phyloP scores from a whole-genome alignment of 768 basidiomycete genomes.

The Cyclocybe aegerita region DNA sequence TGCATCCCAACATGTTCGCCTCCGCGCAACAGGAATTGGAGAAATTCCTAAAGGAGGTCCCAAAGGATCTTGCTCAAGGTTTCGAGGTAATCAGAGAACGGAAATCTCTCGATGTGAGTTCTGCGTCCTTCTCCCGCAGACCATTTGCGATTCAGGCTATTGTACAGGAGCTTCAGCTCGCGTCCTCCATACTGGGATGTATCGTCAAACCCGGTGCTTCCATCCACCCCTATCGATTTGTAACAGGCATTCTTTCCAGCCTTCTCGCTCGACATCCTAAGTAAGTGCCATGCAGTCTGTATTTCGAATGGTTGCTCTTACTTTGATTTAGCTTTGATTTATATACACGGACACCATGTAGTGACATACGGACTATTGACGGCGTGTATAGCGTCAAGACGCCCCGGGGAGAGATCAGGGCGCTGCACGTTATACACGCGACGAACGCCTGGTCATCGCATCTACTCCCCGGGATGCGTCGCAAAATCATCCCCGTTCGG shows the following conservation, averaged over 20 bases:
- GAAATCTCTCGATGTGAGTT: conserved; percentile 28
- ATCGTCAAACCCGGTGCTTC: conserved; percentile 58
- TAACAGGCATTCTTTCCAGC: conserved; percentile 56
- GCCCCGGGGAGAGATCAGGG: conserved; percentile 52
- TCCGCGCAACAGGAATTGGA: conserved; percentile 43
- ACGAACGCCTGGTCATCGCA: conserved; percentile 84
- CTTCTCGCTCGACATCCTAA: conserved; percentile 47
- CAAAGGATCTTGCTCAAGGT: conserved; percentile 37
- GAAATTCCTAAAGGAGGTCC: conserved; percentile 49
- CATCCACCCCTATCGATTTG: conserved; percentile 68
- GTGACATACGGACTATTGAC: conserved; percentile 35
- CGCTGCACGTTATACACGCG: conserved; percentile 74
- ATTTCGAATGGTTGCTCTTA: conserved; percentile 1
- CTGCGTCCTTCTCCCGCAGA: background rate
- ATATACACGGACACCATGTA: conserved; percentile 63
- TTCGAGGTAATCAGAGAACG: conserved; percentile 32
- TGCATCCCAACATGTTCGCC: conserved; percentile 37
- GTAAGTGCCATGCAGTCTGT: conserved; percentile 29
- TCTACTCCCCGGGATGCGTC: conserved; percentile 60
- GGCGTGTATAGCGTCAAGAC: conserved; percentile 57
- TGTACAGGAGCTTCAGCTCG: conserved; percentile 49
- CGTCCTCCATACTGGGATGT: conserved; percentile 44
- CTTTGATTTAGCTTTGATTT: conserved; percentile 50
- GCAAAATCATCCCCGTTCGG: conserved; percentile 60
- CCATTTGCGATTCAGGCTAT: background rate